phyloP scores from a whole-genome alignment of 148 eudicot species.

The Gaultheria prostrata region DNA sequence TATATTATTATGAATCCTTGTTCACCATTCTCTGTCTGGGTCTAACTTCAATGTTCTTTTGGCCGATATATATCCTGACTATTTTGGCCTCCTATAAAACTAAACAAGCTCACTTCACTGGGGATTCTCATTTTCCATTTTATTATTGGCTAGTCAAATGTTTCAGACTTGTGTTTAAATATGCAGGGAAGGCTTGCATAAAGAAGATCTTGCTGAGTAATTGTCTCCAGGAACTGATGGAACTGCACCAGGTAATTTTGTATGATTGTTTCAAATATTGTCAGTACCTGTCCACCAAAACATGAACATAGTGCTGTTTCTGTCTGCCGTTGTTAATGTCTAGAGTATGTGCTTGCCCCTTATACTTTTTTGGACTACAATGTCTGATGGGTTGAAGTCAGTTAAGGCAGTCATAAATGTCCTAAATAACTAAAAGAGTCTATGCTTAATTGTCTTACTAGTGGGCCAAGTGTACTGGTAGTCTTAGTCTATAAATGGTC shows the following conservation, averaged over 20 bases:
- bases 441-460: not conserved
- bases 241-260: conserved; percentile 78
- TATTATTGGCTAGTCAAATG: not conserved
- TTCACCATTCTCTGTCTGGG: not conserved
- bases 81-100: not conserved
- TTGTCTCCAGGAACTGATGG: conserved; percentile 98
- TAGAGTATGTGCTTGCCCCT: not conserved
- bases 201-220: conserved; percentile 95
- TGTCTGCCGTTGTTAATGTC: not conserved
- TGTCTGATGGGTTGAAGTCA: not conserved
- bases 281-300: not conserved
- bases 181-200: conserved; percentile 96
- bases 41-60: not conserved
- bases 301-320: not conserved
- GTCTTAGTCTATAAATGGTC: not conserved
- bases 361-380: not conserved
- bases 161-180: not conserved
- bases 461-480: not conserved
- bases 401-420: not conserved
- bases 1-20: not conserved
- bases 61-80: not conserved
- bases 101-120: not conserved
- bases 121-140: conserved; percentile 5
- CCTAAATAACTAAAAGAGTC: not conserved
- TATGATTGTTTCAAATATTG: not conserved